A percentile compares a stretch with the other conserved stretches of the same genome.
Evolutionary conservation across 345 rosid genomes (phyloP).

Genomic region (Excoecaria cochinchinensis): DNA sequence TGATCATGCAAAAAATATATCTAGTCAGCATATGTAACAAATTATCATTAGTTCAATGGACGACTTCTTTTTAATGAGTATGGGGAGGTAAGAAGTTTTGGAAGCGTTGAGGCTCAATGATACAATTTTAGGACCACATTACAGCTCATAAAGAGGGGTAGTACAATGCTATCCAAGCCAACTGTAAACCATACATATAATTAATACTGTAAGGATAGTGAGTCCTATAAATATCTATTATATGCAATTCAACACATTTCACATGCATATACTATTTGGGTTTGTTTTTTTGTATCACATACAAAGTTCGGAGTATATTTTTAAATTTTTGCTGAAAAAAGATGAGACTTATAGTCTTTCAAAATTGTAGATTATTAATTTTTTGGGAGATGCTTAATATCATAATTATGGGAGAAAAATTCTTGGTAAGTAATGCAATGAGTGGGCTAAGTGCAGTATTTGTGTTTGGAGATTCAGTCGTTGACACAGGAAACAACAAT

Average conservation of each 20-base stretch:
- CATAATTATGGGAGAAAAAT: background rate
- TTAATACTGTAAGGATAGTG: background rate
- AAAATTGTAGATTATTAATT: background rate
- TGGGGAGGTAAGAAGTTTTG: no score
- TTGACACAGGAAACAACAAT: slow-evolving; percentile 69
- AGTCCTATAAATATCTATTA: slow-evolving; percentile 7
- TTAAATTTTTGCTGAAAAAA: no score
- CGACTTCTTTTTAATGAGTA: no score
- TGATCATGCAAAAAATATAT: no score
- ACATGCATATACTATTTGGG: background rate
- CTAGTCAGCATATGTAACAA: no score
- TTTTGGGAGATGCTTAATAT: background rate
- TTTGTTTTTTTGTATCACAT: no score
- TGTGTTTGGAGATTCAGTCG: slow-evolving; percentile 65
- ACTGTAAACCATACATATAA: background rate
- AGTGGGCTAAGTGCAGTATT: slow-evolving; percentile 22
- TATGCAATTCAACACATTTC: background rate
- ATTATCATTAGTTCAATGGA: no score
- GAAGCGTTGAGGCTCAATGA: no score
- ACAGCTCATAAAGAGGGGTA: no score
- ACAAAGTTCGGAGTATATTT: no score
- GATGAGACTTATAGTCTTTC: no score
- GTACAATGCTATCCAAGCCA: background rate
- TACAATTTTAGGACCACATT: no score
- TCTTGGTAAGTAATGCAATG: background rate